A percentile compares a stretch with the other conserved stretches of the same genome.
These are phyloP conservation scores for Pisolithus orientalis DNA, from an alignment of 768 basidiomycete genomes.

Conservation along the genomic window DNA sequence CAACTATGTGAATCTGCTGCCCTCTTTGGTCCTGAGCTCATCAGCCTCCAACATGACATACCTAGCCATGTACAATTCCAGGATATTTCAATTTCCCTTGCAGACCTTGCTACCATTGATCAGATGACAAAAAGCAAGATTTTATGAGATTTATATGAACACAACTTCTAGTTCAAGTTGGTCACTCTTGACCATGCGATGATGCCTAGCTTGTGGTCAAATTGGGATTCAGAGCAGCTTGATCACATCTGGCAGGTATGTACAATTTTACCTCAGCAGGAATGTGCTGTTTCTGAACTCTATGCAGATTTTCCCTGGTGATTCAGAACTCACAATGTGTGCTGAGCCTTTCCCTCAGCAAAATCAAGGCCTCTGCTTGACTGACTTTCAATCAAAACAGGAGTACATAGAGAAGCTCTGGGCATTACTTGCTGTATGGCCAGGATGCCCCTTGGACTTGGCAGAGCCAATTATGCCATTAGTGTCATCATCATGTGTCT, in stretches of 20 bases:
- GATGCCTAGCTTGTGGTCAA: neutral
- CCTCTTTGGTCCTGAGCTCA: neutral
- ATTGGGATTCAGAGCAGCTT: neutral
- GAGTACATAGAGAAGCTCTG: neutral
- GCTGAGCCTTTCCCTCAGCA: neutral
- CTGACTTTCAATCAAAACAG: neutral
- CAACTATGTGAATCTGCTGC: neutral
- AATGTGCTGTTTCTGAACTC: no score
- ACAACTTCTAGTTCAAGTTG: constrained; percentile 13
- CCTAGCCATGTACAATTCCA: neutral
- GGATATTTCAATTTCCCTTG: neutral
- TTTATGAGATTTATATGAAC: constrained; percentile 13
- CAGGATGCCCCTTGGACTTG: neutral
- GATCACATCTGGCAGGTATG: neutral
- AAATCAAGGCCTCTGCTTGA: neutral
- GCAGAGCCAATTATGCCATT: neutral
- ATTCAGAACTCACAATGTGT: neutral
- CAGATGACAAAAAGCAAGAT: neutral
- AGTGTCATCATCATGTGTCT: neutral
- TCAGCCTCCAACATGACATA: neutral
- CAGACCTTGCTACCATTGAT: neutral
- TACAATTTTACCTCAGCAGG: neutral
- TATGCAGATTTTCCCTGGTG: neutral
- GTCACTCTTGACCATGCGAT: constrained; percentile 6
- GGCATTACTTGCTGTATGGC: neutral